These are phyloP conservation scores for Panellus pusillus DNA, from an alignment of 768 basidiomycete genomes.

Conservation along the genomic window DNA sequence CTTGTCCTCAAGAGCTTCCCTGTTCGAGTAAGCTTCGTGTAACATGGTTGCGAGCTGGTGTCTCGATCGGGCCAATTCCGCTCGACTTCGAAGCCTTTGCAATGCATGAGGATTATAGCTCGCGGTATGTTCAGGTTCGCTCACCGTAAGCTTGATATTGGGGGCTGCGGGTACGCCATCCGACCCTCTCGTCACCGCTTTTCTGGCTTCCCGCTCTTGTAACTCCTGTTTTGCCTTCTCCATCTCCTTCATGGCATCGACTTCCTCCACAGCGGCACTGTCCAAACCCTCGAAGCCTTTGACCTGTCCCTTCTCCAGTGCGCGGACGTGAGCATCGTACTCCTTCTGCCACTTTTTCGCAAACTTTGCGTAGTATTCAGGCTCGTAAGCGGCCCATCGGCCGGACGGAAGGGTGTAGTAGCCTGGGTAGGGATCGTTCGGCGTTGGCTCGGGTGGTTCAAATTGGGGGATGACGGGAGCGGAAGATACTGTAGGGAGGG, in stretches of 20 bases:
- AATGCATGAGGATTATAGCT: background rate
- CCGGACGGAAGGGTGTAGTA: constrained; percentile 86
- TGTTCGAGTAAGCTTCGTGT: constrained; percentile 80
- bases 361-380: constrained; percentile 65
- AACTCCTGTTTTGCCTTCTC: constrained; percentile 74
- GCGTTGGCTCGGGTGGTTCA: constrained; percentile 71
- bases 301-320: constrained; percentile 64
- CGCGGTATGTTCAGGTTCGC: constrained; percentile 24
- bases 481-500: constrained; percentile 49
- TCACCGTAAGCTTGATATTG: constrained; percentile 80
- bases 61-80: constrained; percentile 65
- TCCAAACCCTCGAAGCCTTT: constrained; percentile 74
- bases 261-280: constrained; percentile 49
- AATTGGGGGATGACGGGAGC: constrained; percentile 71
- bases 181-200: constrained; percentile 68
- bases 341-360: constrained; percentile 72
- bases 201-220: constrained; percentile 73
- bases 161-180: constrained; percentile 59
- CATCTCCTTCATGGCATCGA: constrained; percentile 75
- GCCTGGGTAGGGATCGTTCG: constrained; percentile 78
- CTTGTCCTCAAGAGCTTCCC: constrained; percentile 78
- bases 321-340: constrained; percentile 69
- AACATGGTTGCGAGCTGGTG: constrained; percentile 82
- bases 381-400: constrained; percentile 73
- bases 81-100: constrained; percentile 68